These are phyloP conservation scores for Lenwebbia sp. DNA, from an alignment of 345 rosid genomes.

Conservation along the genomic window DNA sequence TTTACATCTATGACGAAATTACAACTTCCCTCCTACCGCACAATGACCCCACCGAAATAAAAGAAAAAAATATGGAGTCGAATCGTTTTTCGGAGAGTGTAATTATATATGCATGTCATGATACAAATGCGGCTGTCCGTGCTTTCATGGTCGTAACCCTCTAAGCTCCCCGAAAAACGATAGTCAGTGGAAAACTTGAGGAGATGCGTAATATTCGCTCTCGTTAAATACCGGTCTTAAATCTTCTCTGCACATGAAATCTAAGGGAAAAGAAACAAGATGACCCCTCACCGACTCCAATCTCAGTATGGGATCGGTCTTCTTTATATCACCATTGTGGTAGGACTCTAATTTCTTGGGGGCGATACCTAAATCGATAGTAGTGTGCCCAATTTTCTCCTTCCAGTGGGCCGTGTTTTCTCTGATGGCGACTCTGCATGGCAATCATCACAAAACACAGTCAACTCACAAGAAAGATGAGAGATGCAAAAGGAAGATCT, in stretches of 20 bases:
- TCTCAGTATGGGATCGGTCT: constrained; percentile 57
- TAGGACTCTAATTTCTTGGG: constrained; percentile 60
- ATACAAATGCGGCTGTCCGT: background rate
- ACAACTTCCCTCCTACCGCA: background rate
- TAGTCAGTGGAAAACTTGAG: constrained; percentile 76
- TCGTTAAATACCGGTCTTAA: constrained; percentile 87
- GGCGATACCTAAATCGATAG: constrained; percentile 88
- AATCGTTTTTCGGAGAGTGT: background rate
- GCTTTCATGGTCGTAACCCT: background rate
- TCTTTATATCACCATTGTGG: constrained; percentile 47
- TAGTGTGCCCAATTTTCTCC: constrained; percentile 75
- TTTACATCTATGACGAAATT: background rate
- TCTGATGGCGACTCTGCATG: constrained; percentile 49
- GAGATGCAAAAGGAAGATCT: background rate
- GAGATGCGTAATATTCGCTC: constrained; percentile 91
- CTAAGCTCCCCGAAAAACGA: background rate
- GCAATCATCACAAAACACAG: background rate
- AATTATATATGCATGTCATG: background rate
- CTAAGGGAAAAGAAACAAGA: constrained; percentile 90
- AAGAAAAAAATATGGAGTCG: background rate
- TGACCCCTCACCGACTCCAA: constrained; percentile 59
- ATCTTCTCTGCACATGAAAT: constrained; percentile 90
- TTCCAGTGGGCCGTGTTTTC: constrained; percentile 59
- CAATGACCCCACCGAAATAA: background rate
- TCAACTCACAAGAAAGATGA: background rate